phyloP scores from a whole-genome alignment of 1,139 yeast species.

The Spencermartinsiella ligniputridi region DNA sequence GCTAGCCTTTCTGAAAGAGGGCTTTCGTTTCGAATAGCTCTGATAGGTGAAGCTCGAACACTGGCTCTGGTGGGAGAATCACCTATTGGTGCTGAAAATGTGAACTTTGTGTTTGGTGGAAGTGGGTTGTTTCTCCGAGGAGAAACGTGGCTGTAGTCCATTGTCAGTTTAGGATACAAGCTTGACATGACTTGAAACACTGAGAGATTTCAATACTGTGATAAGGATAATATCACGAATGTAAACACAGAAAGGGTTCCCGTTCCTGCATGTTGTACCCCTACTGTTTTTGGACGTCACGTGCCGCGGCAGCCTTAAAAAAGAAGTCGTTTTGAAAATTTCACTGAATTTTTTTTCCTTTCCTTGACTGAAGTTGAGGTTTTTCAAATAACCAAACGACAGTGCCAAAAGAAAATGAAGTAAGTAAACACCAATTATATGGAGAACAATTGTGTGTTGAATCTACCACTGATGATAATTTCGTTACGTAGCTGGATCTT shows the following conservation, averaged over 20 bases:
- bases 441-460: neutral
- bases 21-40: neutral
- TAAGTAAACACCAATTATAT: too few relatives aligned
- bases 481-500: constrained; percentile 13
- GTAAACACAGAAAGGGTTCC: too few relatives aligned
- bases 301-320: neutral
- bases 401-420: neutral
- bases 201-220: too few relatives aligned
- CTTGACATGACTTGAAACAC: neutral
- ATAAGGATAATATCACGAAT: too few relatives aligned
- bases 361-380: neutral
- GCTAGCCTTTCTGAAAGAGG: neutral
- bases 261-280: neutral
- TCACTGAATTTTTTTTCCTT: neutral
- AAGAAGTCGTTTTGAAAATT: neutral
- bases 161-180: neutral
- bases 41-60: neutral
- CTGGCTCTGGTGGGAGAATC: constrained; percentile 1
- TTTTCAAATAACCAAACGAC: neutral
- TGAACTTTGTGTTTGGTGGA: neutral
- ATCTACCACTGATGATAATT: constrained; percentile 4
- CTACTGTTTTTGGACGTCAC: neutral
- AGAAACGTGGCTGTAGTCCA: neutral
- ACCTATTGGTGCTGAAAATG: neutral
- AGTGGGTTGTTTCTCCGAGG: neutral